phyloP scores from a whole-genome alignment of 75 land plant genomes.

The Isoetes taiwanensis region DNA sequence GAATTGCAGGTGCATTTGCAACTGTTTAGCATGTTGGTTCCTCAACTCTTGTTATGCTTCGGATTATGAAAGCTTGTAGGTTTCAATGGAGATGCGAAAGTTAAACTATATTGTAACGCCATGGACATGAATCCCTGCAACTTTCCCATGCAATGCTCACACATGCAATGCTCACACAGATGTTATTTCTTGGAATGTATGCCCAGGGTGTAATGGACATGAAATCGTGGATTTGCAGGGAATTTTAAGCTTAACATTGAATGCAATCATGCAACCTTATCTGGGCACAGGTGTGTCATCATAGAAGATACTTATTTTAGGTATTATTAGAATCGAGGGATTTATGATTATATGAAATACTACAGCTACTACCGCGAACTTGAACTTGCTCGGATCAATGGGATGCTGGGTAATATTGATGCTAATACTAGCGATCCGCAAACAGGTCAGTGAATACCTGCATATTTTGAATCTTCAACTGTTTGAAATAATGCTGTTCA shows the following conservation, averaged over 20 bases:
- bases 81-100: too few species aligned
- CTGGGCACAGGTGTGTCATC: constrained; percentile 54
- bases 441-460: constrained; percentile 33
- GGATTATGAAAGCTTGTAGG: too few species aligned
- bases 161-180: too few species aligned
- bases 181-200: too few species aligned
- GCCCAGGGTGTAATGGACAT: too few species aligned
- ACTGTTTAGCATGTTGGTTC: too few species aligned
- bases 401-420: constrained; percentile 7
- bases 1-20: too few species aligned
- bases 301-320: not conserved
- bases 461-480: not conserved
- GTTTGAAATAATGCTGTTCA: not conserved
- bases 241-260: constrained; percentile 8
- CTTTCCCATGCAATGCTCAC: too few species aligned
- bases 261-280: constrained; percentile 8
- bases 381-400: constrained; percentile 2
- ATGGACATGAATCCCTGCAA: too few species aligned
- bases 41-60: too few species aligned
- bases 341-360: not conserved
- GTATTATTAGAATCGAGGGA: not conserved
- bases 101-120: too few species aligned
- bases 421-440: constrained; percentile 16
- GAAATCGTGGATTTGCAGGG: not conserved
- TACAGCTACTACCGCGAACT: constrained; percentile 6